These are phyloP conservation scores for Naegleria fowleri DNA, from an alignment of 208 protist genomes.

Conservation along the genomic window DNA sequence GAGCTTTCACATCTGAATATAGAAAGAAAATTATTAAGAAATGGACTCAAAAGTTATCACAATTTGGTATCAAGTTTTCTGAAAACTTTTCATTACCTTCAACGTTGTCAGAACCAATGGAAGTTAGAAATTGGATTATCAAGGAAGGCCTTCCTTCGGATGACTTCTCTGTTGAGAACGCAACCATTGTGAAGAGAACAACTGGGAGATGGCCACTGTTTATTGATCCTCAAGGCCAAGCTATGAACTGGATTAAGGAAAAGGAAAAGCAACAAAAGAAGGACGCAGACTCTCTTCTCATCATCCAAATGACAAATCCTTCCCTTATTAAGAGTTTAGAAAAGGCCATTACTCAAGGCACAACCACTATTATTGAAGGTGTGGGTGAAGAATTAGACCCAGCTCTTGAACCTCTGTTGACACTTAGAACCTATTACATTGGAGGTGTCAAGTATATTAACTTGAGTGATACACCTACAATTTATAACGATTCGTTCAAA, in stretches of 20 bases:
- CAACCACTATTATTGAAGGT: conserved; percentile 90
- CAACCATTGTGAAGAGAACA: conserved; percentile 75
- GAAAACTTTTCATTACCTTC: conserved; percentile 69
- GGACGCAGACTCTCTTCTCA: conserved; percentile 51
- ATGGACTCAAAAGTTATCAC: conserved; percentile 68
- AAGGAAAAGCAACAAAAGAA: conserved; percentile 78
- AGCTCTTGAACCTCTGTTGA: conserved; percentile 91
- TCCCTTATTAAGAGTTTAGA: conserved; percentile 75
- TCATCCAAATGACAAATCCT: conserved; percentile 77
- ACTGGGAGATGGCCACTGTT: conserved; percentile 81
- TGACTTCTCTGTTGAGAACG: conserved; percentile 83
- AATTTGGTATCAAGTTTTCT: conserved; percentile 64
- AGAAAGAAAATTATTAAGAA: conserved; percentile 58
- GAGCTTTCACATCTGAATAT: conserved; percentile 86
- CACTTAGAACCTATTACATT: conserved; percentile 82
- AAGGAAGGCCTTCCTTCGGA: conserved; percentile 77
- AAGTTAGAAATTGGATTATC: conserved; percentile 84
- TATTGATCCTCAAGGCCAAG: conserved; percentile 88
- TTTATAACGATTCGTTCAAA: conserved; percentile 87
- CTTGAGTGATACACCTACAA: conserved; percentile 85
- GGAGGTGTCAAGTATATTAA: conserved; percentile 78
- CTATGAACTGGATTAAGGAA: conserved; percentile 92
- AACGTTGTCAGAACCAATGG: conserved; percentile 75
- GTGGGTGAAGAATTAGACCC: conserved; percentile 90
- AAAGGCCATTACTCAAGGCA: conserved; percentile 81